Evolutionary conservation across 2,329 filamentous ascomycete genomes (phyloP), one percentile per base, ranked within the genome.

Genomic region (Aspergillus sp.): DNA sequence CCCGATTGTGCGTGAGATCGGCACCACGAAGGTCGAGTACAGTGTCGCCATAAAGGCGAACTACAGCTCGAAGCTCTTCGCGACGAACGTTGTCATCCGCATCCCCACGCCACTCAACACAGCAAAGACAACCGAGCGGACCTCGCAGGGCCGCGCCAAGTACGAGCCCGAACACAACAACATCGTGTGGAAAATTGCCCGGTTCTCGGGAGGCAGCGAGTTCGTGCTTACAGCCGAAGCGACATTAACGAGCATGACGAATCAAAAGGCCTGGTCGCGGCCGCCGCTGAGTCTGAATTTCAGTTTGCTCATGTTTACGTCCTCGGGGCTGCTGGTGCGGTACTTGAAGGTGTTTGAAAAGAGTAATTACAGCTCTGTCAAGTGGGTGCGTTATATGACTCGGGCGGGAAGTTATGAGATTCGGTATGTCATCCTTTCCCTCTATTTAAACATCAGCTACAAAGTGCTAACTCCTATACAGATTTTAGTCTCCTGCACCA

Each of bases 291-390:
- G 88, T 76, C 79, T 99, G 75, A 95, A 87, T 76, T 99, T 99
- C 71, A 95, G 90, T 62, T 77, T 99, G 68, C 82, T 99, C 69
- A 99, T 99, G 96, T 99, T 99, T 73, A 99, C 95, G 19, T 96
- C 91, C 72, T 96, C 90, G 1, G 95, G 95, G 0, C 74, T 99
- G 71, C 73, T 99, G 63, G 95, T 99, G 57, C 82, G 96, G 50
- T 99, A 99, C 75, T 78, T 99, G 57, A 99, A 99, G 79, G 95
- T 99, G 2, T 99, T 99, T 79, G 95, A 99, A 80, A 99, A 99
- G 87, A 95, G 86, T 76, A 98, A 98, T 76, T 99, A 99, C 75
- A 96, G 90, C 62, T 96, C 92, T 71, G 95, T 99, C 49, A 99
- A 99, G 77, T 99, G 95, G 95, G 95, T 99, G 67, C 83, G 95